Percentiles rank a stretch among this genome's conserved stretches.
phyloP scores from a whole-genome alignment of 768 basidiomycete genomes.

The Solioccasus polychromus region DNA sequence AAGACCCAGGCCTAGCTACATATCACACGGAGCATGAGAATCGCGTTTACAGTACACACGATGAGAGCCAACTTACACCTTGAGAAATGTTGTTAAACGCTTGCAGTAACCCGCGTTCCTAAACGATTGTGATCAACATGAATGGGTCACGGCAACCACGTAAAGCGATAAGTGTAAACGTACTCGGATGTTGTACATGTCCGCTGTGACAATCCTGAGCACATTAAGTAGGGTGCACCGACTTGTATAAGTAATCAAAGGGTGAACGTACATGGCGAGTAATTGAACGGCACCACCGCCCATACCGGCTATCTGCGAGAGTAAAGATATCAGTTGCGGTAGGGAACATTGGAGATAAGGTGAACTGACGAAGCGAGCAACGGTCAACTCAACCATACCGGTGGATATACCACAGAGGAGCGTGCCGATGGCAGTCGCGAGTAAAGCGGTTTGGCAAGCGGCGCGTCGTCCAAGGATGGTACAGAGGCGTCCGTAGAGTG shows the following conservation, averaged over 20 bases:
- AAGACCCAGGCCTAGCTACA: conserved; percentile 69
- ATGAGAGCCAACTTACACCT: conserved; percentile 49
- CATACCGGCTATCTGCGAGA: conserved; percentile 59
- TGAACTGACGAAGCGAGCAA: conserved; percentile 69
- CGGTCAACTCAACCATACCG: conserved; percentile 69
- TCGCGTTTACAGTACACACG: not conserved
- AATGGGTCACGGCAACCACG: no score
- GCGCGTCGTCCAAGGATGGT: conserved; percentile 70
- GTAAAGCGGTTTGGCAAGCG: conserved; percentile 63
- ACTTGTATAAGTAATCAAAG: no score
- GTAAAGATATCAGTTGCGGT: not conserved
- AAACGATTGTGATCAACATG: no score
- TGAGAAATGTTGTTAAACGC: conserved; percentile 72
- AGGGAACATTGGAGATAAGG: not conserved
- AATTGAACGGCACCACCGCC: conserved; percentile 77
- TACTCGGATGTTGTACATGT: conserved; percentile 79
- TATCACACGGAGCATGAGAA: not conserved
- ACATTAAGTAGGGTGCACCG: not conserved
- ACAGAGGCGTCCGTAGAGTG: conserved; percentile 75
- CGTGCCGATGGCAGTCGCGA: conserved; percentile 61
- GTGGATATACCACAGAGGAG: conserved; percentile 63
- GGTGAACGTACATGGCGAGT: conserved; percentile 61
- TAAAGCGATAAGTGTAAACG: conserved; percentile 35
- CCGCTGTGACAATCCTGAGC: conserved; percentile 67
- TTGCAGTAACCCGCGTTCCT: conserved; percentile 44